These are phyloP conservation scores for Silene vulgaris DNA, from an alignment of 179 eudicot species.

Conservation along the genomic window DNA sequence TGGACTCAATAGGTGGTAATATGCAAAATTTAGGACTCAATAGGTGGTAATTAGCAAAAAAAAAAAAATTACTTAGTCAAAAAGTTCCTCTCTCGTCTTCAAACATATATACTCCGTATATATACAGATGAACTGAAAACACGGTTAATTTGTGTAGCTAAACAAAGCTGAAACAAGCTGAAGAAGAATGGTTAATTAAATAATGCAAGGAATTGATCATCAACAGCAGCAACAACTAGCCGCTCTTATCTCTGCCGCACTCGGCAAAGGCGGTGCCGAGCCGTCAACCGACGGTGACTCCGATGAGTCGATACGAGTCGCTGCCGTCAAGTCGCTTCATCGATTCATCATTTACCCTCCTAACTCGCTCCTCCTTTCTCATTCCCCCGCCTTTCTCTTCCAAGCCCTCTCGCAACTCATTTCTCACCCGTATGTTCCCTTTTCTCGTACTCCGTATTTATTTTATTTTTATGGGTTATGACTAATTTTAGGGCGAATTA, in stretches of 20 bases:
- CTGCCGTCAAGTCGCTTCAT: conserved; percentile 67
- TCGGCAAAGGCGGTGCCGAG: conserved; percentile 40
- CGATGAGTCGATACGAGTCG: conserved; percentile 56
- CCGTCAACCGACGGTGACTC: conserved; percentile 24
- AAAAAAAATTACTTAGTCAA: too few relatives aligned
- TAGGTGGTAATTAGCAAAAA: too few relatives aligned
- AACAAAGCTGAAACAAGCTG: background rate
- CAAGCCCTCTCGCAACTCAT: conserved; percentile 82
- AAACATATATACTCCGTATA: background rate
- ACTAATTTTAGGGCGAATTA: background rate
- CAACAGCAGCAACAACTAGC: conserved; percentile 74
- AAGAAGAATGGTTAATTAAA: background rate
- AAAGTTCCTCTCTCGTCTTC: background rate
- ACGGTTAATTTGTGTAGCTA: background rate
- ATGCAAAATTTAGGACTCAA: too few relatives aligned
- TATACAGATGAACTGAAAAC: background rate
- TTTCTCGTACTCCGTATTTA: background rate
- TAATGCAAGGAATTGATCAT: conserved; percentile 78
- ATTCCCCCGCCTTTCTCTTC: conserved; percentile 71
- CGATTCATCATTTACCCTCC: conserved; percentile 69
- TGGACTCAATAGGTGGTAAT: too few relatives aligned
- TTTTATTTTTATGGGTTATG: background rate
- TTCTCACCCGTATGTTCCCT: conserved; percentile 52
- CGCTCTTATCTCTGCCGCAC: conserved; percentile 64
- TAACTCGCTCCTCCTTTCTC: conserved; percentile 69